Base-by-base conservation (phyloP, 2,329 filamentous ascomycete genomes). In the Scorias spongiosa region DNA sequence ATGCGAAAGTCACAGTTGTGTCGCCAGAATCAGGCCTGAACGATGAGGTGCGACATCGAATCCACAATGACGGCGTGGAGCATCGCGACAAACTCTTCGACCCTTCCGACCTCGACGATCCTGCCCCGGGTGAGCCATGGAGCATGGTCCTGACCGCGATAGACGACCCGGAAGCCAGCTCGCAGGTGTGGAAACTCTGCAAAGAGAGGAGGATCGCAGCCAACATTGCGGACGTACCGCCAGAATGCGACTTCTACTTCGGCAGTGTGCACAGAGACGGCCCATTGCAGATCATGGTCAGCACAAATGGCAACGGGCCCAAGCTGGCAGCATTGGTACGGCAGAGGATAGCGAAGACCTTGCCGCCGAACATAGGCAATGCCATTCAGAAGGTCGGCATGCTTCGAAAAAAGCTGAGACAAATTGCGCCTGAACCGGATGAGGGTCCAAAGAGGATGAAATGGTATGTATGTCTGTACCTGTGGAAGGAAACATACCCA, bases 241-340 rank as follows among this genome's bases (percentile, higher is more conserved):
- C 86, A 1, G 91, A 98, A 63, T 98, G 91, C 64, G 91, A 98
- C 59, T 98, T 98, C 61, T 98, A 95, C 71, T 98, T 98, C 66
- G 91, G 91, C 49, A 91, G 84, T 60, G 81, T 95, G 34, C 85
- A 98, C 65, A 81, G 91, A 42, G 91, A 98, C 61, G 91, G 91
- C 0, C 91, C 91, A 5, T 66, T 98, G 48, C 91, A 98, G 68
- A 81, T 98, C 57, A 98, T 98, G 91, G 89, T 98, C 54, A 93
- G 84, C 67, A 98, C 91, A 30, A 98, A 96, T 61, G 91, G 91
- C 42, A 95, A 94, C 60, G 91, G 91, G 0, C 91, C 91, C 0
- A 80, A 89, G 59, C 67, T 98, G 50, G 91, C 91, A 9, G 89
- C 85, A 52, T 80, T 88, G 40, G 83, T 98, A 42, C 71, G 89